Base-by-base conservation (phyloP, 176 grass and related monocot genomes). In the Ananas comosus region DNA sequence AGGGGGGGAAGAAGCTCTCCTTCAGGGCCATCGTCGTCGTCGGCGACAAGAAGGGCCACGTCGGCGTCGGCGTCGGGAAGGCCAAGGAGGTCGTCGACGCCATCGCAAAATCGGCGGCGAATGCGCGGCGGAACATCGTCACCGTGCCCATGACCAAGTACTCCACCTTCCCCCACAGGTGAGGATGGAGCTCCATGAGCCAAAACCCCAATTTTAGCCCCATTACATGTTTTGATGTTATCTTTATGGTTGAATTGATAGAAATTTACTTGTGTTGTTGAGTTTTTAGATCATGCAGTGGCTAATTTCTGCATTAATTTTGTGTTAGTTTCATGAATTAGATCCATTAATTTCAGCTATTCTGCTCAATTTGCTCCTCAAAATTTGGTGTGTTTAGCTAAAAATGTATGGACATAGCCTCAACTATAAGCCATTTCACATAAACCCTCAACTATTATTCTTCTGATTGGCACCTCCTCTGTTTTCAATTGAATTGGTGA, bases 101-200 rank as follows among this genome's bases (percentile, higher is more conserved):
- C 58, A 89, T 97, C 49, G 79, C 83, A 13, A 97, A 97, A 65
- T 85, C 86, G 0, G 83, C 80, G 13, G 81, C 85, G 77, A 87
- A 97, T 24, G 93, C 79, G 9, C 81, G 93, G 1, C 79, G 86
- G 29, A 92, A 97, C 50, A 88, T 97, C 13, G 79, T 97, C 48
- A 83, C 89, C 0, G 93, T 97, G 51, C 93, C 93, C 19, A 78
- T 97, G 58, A 97, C 93, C 50, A 97, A 92, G 65, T 81, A 89
- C 80, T 78, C 54, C 13, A 97, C 93, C 1, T 97, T 97, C 69
- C 86, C 88, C 23, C 93, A 97, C 84, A 97, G 88, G 89, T 97
- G n/a, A 77, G 68, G 1, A 12, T 48, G 63, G 58, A 65, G 71
- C 56, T 61, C 21, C 17, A 4, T 61, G 16, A 18, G 56, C 56